Percentiles rank a stretch among this genome's conserved stretches.
These are phyloP conservation scores for Tetrahymena thermophila DNA, from an alignment of 73 alveolate genomes.

Conservation along the genomic window DNA sequence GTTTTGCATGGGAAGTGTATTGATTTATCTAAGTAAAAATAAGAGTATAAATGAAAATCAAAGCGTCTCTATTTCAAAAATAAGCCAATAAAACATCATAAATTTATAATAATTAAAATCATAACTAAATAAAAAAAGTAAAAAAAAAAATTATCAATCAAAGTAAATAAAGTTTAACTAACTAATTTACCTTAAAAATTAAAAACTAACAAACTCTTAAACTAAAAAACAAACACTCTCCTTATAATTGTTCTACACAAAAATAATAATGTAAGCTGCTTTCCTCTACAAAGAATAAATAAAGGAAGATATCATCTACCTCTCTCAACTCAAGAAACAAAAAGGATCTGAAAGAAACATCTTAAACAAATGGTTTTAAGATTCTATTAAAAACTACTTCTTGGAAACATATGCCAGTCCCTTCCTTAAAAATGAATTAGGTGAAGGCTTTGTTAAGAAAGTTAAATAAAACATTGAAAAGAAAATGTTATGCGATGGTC, in stretches of 20 bases:
- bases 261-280: background rate
- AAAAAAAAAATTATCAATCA: background rate
- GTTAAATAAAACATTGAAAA: background rate
- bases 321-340: background rate
- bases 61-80: background rate
- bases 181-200: background rate
- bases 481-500: background rate
- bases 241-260: background rate
- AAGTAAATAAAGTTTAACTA: background rate
- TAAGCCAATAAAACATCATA: background rate
- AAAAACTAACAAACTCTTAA: background rate
- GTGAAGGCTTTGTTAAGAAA: background rate
- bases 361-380: background rate
- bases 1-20: background rate
- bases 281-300: background rate
- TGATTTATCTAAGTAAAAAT: background rate
- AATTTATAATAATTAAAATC: background rate
- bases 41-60: background rate
- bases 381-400: background rate
- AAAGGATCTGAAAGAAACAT: background rate
- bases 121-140: background rate
- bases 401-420: background rate
- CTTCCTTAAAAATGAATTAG: background rate
- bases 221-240: background rate
- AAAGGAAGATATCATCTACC: background rate